Conservation (phyloP, 257 asterid genomes). For the Fraxinus anomala region DNA sequence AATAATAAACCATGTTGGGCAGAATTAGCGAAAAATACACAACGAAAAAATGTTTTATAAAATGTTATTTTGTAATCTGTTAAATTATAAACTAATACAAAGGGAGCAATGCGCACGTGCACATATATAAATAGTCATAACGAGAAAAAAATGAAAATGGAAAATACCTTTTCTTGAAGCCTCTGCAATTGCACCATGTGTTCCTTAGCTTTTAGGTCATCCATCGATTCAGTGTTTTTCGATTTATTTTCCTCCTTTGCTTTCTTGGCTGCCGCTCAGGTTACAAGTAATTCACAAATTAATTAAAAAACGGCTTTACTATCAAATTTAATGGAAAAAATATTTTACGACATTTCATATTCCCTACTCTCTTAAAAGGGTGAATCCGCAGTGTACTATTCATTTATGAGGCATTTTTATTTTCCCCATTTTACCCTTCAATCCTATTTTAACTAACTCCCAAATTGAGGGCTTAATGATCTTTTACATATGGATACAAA, state of each 20-base stretch:
- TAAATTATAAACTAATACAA: background rate
- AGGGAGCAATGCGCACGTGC: background rate
- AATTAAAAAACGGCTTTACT: too few species aligned
- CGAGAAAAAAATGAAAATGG: background rate
- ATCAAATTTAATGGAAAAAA: background rate
- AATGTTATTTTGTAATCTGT: background rate
- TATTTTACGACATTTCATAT: background rate
- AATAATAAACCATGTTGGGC: background rate
- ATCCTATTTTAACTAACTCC: too few species aligned
- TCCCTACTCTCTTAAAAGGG: too few species aligned
- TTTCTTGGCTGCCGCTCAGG: background rate
- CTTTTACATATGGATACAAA: too few species aligned
- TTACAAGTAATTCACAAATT: background rate
- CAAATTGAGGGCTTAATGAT: too few species aligned
- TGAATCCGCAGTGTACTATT: too few species aligned
- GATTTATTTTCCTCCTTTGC: background rate
- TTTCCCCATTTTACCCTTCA: too few species aligned
- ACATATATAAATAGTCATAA: background rate
- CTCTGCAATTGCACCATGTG: constrained; percentile 53
- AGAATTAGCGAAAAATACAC: background rate
- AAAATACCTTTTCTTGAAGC: constrained; percentile 66
- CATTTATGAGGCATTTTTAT: too few species aligned
- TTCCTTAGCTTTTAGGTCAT: constrained; percentile 56
- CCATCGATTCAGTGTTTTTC: constrained; percentile 18
- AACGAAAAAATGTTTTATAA: background rate